Percentiles rank a stretch among this genome's conserved stretches.
phyloP scores from a whole-genome alignment of 2,329 filamentous ascomycete species.

The Chaetomium globosum region DNA sequence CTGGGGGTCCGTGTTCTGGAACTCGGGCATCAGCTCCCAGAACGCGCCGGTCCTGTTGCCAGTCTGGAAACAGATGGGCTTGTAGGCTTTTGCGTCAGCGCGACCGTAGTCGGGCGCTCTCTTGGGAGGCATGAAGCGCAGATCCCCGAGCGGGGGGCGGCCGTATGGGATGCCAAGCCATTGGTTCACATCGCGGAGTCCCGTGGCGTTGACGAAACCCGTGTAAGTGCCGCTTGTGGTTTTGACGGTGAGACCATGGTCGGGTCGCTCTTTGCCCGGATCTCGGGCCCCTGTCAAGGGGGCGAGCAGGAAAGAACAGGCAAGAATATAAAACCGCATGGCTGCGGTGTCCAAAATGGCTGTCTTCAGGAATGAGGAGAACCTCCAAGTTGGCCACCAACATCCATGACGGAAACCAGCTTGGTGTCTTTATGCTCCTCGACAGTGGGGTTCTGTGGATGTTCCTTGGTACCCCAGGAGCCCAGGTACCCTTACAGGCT shows the following conservation, averaged over 20 bases:
- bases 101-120: slow-evolving; percentile 4
- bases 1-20: slow-evolving; percentile 14
- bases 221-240: slow-evolving; percentile 18
- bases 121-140: slow-evolving; percentile 18
- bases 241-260: slow-evolving; percentile 1
- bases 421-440: background rate
- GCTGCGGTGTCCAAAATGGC: background rate
- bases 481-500: background rate
- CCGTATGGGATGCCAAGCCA: slow-evolving; percentile 18
- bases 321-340: background rate
- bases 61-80: slow-evolving; percentile 12
- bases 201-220: background rate
- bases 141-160: background rate
- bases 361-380: background rate
- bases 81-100: slow-evolving; percentile 11
- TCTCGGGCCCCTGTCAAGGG: background rate
- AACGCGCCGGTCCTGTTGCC: slow-evolving; percentile 13
- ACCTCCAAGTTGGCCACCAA: background rate
- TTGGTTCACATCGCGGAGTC: slow-evolving; percentile 13
- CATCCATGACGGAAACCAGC: background rate
- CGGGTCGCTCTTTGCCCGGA: background rate
- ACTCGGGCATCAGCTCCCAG: slow-evolving; percentile 13
- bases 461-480: background rate
- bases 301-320: background rate
- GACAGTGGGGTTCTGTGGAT: background rate